phyloP scores from a whole-genome alignment of 148 eudicot species.

The Chenopodium album region DNA sequence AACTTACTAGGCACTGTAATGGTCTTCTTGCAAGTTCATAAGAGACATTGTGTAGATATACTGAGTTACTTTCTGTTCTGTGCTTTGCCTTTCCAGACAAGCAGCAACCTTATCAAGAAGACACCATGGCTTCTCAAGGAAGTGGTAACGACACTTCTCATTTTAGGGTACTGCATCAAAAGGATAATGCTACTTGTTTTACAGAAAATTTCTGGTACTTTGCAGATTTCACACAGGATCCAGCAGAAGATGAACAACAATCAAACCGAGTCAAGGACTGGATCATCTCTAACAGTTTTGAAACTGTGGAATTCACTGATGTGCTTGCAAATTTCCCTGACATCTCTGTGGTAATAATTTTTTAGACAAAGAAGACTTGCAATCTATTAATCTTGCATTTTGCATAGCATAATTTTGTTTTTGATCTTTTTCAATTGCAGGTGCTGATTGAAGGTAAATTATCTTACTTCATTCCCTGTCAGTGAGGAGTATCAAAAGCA shows the following conservation, averaged over 20 bases:
- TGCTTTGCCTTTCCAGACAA: slow-evolving; percentile 37
- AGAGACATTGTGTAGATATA: background rate
- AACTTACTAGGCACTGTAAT: background rate
- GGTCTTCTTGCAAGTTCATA: background rate
- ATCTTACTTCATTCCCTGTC: slow-evolving; percentile 5
- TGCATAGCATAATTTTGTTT: slow-evolving; percentile 1
- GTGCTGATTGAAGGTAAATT: slow-evolving; percentile 76
- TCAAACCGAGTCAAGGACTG: slow-evolving; percentile 74
- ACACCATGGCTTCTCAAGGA: slow-evolving; percentile 50
- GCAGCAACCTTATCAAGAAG: slow-evolving; percentile 39
- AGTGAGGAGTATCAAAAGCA: slow-evolving; percentile 18
- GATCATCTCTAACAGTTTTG: slow-evolving; percentile 60
- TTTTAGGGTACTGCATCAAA: background rate
- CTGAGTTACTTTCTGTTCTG: background rate
- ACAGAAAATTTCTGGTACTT: background rate
- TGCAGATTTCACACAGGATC: slow-evolving; percentile 88
- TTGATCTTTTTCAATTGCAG: slow-evolving; percentile 45
- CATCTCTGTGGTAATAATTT: slow-evolving; percentile 61
- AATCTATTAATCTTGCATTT: background rate
- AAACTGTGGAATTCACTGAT: slow-evolving; percentile 60
- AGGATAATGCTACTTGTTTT: background rate
- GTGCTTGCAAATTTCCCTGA: slow-evolving; percentile 80
- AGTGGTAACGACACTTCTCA: slow-evolving; percentile 10
- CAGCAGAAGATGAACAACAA: slow-evolving; percentile 82
- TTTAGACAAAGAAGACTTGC: background rate